Evolutionary conservation across 2,329 filamentous ascomycete genomes (phyloP).

Genomic region (Exserohilum rostratum): DNA sequence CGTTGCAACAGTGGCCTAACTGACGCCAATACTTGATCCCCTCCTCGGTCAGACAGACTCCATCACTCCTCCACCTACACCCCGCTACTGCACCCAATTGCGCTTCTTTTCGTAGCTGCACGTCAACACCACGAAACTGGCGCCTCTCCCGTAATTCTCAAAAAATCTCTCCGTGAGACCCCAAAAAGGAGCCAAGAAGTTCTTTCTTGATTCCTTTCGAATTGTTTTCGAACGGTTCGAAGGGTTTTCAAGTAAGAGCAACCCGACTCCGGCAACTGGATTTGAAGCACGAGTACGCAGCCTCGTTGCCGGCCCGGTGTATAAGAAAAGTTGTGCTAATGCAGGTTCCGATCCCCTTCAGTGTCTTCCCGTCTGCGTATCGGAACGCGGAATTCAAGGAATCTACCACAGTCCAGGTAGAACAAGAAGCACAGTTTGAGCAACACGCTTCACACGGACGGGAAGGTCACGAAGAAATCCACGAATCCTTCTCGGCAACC

Average conservation of each 20-base stretch:
- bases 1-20: slow-evolving; percentile 35
- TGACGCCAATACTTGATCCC: slow-evolving; percentile 45
- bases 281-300: slow-evolving; percentile 91
- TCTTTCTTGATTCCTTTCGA: slow-evolving; percentile 73
- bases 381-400: slow-evolving; percentile 64
- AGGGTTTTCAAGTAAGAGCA: slow-evolving; percentile 74
- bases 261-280: slow-evolving; percentile 92
- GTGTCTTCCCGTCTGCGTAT: slow-evolving; percentile 99
- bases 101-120: slow-evolving; percentile 38
- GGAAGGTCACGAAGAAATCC: slow-evolving; percentile 91
- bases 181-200: slow-evolving; percentile 54
- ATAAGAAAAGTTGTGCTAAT: slow-evolving; percentile 20
- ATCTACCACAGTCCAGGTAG: slow-evolving; percentile 78
- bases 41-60: slow-evolving; percentile 38
- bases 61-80: slow-evolving; percentile 45
- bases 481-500: slow-evolving; percentile 58
- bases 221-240: slow-evolving; percentile 58
- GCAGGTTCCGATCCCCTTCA: slow-evolving; percentile 83
- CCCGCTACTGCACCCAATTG: slow-evolving; percentile 50
- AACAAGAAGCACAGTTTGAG: slow-evolving; percentile 83
- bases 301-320: not conserved
- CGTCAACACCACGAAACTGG: slow-evolving; percentile 41
- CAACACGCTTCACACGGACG: slow-evolving; percentile 81
- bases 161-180: slow-evolving; percentile 36
- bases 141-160: slow-evolving; percentile 25